Evolutionary conservation across 2,329 filamentous ascomycete species (phyloP).

Genomic region (Xylariaceae sp.): DNA sequence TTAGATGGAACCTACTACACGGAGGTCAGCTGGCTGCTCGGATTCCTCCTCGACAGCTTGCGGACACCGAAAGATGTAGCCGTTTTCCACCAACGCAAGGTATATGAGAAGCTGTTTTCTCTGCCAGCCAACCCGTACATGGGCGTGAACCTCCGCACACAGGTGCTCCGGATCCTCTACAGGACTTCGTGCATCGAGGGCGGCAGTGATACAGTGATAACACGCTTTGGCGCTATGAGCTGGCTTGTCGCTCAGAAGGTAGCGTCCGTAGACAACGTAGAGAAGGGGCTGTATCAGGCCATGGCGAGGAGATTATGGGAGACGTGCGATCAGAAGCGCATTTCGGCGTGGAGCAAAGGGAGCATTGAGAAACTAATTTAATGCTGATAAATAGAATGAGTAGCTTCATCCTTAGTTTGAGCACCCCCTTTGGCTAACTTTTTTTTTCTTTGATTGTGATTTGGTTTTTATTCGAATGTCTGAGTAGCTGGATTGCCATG

Average conservation of each 20-base stretch:
- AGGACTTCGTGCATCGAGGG: constrained; percentile 27
- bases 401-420: neutral
- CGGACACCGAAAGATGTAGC: constrained; percentile 28
- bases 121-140: constrained; percentile 29
- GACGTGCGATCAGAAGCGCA: constrained; percentile 30
- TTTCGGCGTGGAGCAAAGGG: constrained; percentile 31
- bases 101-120: constrained; percentile 48
- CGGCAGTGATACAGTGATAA: constrained; percentile 33
- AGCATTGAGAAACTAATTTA: constrained; percentile 24
- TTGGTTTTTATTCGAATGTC: too few relatives aligned
- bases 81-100: constrained; percentile 35
- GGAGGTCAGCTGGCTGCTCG: constrained; percentile 32
- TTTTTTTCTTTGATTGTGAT: neutral
- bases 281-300: constrained; percentile 27
- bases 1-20: constrained; percentile 32
- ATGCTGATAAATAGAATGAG: constrained; percentile 1
- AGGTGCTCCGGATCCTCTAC: constrained; percentile 29
- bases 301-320: constrained; percentile 28
- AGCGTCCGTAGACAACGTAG: constrained; percentile 17
- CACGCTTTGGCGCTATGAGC: constrained; percentile 30
- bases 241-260: constrained; percentile 30
- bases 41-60: constrained; percentile 30
- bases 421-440: neutral
- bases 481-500: too few relatives aligned
- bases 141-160: constrained; percentile 25